Percentiles rank a stretch among this genome's conserved stretches.
phyloP scores from a whole-genome alignment of 768 basidiomycete species.

The Dacryopinax primogenitus region DNA sequence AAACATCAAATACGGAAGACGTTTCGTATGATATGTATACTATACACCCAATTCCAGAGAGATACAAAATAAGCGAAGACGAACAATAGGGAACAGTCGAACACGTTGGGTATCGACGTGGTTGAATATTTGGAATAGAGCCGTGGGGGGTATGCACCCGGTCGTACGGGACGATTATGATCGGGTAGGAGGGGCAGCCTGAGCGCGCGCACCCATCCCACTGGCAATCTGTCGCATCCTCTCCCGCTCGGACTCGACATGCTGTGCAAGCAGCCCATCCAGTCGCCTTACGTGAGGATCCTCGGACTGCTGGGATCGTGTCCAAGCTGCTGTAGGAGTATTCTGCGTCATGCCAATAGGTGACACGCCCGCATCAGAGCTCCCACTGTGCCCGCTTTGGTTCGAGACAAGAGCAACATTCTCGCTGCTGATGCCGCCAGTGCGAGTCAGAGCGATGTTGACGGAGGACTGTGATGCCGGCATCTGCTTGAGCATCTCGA shows the following conservation, averaged over 20 bases:
- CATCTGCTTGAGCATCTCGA: background rate
- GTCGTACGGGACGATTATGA: background rate
- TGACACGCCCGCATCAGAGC: background rate
- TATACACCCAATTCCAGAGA: conserved; percentile 9
- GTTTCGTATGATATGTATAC: background rate
- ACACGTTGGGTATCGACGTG: conserved; percentile 8
- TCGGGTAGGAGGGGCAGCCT: background rate
- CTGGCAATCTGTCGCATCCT: conserved; percentile 61
- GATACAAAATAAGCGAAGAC: background rate
- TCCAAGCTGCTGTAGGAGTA: conserved; percentile 3
- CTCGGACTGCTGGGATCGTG: conserved; percentile 7
- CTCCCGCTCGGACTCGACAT: conserved; percentile 74
- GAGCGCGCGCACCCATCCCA: background rate
- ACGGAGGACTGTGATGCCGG: background rate
- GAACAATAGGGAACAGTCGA: background rate
- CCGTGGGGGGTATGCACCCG: background rate
- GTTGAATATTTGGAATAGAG: background rate
- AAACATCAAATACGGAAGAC: conserved; percentile 5
- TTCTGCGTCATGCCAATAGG: background rate
- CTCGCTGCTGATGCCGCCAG: conserved; percentile 4
- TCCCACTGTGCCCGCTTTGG: background rate
- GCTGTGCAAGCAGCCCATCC: conserved; percentile 68
- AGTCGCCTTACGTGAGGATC: conserved; percentile 48
- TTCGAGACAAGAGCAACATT: background rate
- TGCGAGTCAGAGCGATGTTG: background rate